These are phyloP conservation scores for Celoporthe dispersa DNA, from an alignment of 2,329 filamentous ascomycete species.

Conservation along the genomic window DNA sequence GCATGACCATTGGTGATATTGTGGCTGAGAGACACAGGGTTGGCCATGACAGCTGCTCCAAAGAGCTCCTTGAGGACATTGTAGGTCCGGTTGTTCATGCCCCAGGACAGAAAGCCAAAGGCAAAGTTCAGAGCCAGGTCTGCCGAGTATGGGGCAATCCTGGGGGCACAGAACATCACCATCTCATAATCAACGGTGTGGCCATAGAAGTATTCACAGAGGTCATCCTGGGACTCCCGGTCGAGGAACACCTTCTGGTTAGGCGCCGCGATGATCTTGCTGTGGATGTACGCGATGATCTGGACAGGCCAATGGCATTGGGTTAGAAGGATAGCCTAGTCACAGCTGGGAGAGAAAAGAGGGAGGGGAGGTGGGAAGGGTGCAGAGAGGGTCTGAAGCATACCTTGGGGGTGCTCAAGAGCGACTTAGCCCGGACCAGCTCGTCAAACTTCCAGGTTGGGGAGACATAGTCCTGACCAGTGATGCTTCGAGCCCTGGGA, in stretches of 20 bases:
- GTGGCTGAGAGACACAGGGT: too few relatives aligned
- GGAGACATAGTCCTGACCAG: too few relatives aligned
- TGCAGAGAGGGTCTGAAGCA: neutral
- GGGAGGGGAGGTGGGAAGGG: neutral
- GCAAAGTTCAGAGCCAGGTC: neutral
- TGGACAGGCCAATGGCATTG: neutral
- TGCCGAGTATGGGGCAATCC: neutral
- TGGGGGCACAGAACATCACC: neutral
- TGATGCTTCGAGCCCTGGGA: neutral
- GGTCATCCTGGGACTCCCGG: neutral
- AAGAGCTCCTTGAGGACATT: neutral
- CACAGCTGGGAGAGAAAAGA: too few relatives aligned
- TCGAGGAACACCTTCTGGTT: neutral
- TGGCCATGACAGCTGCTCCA: too few relatives aligned
- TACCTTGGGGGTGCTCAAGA: neutral
- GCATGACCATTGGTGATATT: too few relatives aligned
- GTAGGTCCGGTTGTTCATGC: neutral
- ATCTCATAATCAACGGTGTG: neutral
- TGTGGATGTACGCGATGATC: neutral
- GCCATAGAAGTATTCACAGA: neutral
- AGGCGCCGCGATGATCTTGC: neutral
- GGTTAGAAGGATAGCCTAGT: neutral
- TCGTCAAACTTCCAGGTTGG: neutral
- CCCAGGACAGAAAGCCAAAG: neutral
- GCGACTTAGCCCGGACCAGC: neutral